These are phyloP conservation scores for Roridomyces roridus DNA, from an alignment of 768 basidiomycete species.

Conservation along the genomic window DNA sequence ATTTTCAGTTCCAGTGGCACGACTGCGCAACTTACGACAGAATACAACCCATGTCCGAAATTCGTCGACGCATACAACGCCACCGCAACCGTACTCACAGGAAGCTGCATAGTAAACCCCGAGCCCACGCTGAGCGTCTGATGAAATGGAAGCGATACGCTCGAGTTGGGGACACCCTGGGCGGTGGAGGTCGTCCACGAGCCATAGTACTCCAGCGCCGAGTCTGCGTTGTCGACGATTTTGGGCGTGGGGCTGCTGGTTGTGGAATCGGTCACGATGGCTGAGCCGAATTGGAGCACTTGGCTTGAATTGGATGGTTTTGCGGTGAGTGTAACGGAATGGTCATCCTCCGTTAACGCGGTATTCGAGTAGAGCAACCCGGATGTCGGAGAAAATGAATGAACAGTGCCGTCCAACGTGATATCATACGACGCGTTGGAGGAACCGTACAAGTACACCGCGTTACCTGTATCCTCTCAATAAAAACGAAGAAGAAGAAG, in stretches of 20 bases:
- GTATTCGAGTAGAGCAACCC: conserved; percentile 7
- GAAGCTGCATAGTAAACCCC: conserved; percentile 9
- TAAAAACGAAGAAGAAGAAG: not conserved
- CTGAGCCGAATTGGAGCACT: too few relatives aligned
- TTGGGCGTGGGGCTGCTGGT: too few relatives aligned
- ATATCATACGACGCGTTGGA: conserved; percentile 8
- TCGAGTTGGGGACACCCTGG: conserved; percentile 6
- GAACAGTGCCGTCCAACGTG: not conserved
- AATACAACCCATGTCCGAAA: conserved; percentile 9
- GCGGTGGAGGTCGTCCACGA: conserved; percentile 4
- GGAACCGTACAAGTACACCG: conserved; percentile 7
- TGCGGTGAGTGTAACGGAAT: conserved; percentile 6
- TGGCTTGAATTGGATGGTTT: not conserved
- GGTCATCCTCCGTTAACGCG: not conserved
- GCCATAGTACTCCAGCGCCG: conserved; percentile 3
- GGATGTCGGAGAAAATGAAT: not conserved
- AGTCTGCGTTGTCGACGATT: conserved; percentile 13
- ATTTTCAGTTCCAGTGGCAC: too few relatives aligned
- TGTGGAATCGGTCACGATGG: too few relatives aligned
- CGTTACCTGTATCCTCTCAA: not conserved
- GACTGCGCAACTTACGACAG: conserved; percentile 14
- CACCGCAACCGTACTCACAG: not conserved
- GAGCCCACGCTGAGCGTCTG: not conserved
- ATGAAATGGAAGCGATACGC: conserved; percentile 14
- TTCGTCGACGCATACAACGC: conserved; percentile 11